A percentile compares a stretch with the other conserved stretches of the same genome.
Evolutionary conservation across 257 asterid genomes (phyloP).

Genomic region (Lycium barbarum): DNA sequence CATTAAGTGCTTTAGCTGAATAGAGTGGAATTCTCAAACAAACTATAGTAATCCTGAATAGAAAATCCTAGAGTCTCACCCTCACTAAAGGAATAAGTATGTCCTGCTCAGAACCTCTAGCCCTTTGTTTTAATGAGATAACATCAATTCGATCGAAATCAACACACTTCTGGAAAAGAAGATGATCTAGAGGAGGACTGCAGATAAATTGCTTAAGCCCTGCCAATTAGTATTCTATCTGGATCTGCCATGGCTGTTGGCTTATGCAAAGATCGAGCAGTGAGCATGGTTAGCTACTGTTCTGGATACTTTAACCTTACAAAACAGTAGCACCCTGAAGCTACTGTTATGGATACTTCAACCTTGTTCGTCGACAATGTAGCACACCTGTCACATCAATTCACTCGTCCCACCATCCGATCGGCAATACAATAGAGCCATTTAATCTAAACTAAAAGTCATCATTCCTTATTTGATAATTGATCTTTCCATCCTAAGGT

Average conservation of each 20-base stretch:
- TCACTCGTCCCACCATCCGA: constrained; percentile 11
- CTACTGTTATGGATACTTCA: background rate
- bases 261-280: background rate
- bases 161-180: background rate
- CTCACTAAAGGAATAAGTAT: background rate
- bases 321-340: constrained; percentile 1
- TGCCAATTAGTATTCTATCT: background rate
- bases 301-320: no score
- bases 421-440: background rate
- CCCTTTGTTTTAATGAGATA: background rate
- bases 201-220: background rate
- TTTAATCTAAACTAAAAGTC: background rate
- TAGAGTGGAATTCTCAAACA: background rate
- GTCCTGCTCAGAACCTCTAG: background rate
- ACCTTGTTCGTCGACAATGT: background rate
- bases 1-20: background rate
- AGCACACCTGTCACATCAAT: background rate
- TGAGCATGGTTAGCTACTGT: no score
- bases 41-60: background rate
- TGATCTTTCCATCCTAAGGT: constrained; percentile 11
- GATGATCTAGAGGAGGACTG: background rate
- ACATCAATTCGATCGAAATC: background rate
- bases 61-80: background rate
- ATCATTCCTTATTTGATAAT: background rate
- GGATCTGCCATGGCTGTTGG: no score